These are phyloP conservation scores for Rossbeevera mucosa DNA, from an alignment of 768 basidiomycete species.

Conservation along the genomic window DNA sequence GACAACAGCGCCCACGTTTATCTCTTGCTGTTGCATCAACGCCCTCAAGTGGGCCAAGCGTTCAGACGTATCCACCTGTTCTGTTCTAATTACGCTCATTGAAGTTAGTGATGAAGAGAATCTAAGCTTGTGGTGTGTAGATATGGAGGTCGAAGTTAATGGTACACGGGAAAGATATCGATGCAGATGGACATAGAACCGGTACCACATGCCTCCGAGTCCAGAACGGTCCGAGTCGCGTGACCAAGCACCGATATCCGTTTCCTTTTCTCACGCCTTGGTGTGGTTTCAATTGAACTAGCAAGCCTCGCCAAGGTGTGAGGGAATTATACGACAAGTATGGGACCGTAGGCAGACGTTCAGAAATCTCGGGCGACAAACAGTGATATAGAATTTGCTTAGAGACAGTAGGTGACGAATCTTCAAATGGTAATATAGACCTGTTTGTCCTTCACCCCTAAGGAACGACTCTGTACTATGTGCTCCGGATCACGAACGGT, in stretches of 20 bases:
- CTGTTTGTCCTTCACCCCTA: too few relatives aligned
- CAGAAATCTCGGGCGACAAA: too few relatives aligned
- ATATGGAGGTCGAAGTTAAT: not conserved
- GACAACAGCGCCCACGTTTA: slow-evolving; percentile 66
- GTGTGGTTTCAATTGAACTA: too few relatives aligned
- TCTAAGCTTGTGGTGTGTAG: slow-evolving; percentile 1
- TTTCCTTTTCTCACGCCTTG: not conserved
- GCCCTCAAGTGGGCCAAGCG: slow-evolving; percentile 61
- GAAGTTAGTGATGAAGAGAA: slow-evolving; percentile 15
- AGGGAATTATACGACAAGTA: too few relatives aligned
- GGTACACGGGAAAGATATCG: slow-evolving; percentile 22
- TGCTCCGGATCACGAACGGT: too few relatives aligned
- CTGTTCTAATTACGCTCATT: slow-evolving; percentile 37
- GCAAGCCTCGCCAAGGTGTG: too few relatives aligned
- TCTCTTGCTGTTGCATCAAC: slow-evolving; percentile 57
- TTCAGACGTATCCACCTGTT: slow-evolving; percentile 56
- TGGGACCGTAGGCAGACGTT: too few relatives aligned
- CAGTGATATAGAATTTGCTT: too few relatives aligned
- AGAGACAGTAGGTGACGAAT: too few relatives aligned
- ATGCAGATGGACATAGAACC: slow-evolving; percentile 13
- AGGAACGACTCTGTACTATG: too few relatives aligned
- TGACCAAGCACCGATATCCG: not conserved
- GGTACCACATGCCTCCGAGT: slow-evolving; percentile 27
- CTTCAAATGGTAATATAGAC: too few relatives aligned
- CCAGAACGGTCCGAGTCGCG: not conserved